Conservation (phyloP, 169 alveolate genomes). For the Plasmodium sp. region DNA sequence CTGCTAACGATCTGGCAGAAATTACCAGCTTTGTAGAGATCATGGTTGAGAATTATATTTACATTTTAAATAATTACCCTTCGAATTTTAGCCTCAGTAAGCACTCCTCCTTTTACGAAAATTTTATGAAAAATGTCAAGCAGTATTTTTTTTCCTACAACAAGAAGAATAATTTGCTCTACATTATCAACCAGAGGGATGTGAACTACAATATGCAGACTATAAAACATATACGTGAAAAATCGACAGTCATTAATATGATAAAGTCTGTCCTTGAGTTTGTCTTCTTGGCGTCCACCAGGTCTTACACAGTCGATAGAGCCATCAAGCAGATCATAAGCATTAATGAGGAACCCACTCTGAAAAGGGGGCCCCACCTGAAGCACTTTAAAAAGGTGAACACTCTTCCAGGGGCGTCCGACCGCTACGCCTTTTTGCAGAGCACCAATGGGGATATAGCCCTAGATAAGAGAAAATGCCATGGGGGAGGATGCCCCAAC, state of each 20-base stretch:
- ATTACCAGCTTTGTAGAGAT: conserved; percentile 23
- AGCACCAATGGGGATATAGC: not conserved
- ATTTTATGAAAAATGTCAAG: conserved; percentile 36
- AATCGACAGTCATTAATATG: conserved; percentile 1
- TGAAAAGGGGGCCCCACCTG: not conserved
- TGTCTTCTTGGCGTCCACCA: conserved; percentile 38
- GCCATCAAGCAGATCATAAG: conserved; percentile 4
- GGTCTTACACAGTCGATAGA: conserved; percentile 17
- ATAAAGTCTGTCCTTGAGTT: conserved; percentile 18
- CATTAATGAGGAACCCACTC: not conserved
- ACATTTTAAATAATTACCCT: conserved; percentile 47
- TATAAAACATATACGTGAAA: conserved; percentile 3
- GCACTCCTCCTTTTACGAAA: conserved; percentile 19
- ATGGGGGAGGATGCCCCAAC: no score
- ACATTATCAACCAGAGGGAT: conserved; percentile 55
- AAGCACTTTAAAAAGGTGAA: not conserved
- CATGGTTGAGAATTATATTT: conserved; percentile 50
- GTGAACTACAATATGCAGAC: conserved; percentile 24
- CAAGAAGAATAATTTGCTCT: conserved; percentile 32
- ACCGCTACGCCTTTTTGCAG: not conserved
- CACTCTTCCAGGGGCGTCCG: not conserved
- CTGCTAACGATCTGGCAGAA: conserved; percentile 4
- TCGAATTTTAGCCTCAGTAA: conserved; percentile 31
- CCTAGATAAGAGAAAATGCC: not conserved
- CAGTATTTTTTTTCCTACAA: conserved; percentile 55